These are phyloP conservation scores for Candida krabiensis DNA, from an alignment of 805 yeast species.

Conservation along the genomic window DNA sequence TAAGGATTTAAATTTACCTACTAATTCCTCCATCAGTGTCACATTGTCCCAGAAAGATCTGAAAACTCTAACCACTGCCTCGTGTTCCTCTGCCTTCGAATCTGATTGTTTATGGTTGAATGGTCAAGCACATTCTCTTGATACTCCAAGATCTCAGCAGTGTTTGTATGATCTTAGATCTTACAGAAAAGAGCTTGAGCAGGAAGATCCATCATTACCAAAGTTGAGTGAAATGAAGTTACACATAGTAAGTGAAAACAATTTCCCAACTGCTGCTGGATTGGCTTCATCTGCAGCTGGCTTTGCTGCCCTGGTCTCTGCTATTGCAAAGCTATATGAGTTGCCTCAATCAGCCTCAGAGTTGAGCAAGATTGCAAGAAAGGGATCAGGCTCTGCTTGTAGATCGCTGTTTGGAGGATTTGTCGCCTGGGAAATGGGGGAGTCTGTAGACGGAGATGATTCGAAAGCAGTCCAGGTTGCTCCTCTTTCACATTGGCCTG, in stretches of 20 bases:
- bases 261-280: slow-evolving; percentile 99
- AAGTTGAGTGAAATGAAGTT: slow-evolving; percentile 63
- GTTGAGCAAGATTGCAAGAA: slow-evolving; percentile 90
- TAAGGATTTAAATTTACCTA: slow-evolving; percentile 82
- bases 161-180: slow-evolving; percentile 75
- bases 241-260: slow-evolving; percentile 88
- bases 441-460: slow-evolving; percentile 72
- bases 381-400: slow-evolving; percentile 98
- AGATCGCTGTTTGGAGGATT: slow-evolving; percentile 96
- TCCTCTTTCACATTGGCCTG: slow-evolving; percentile 84
- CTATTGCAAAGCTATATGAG: slow-evolving; percentile 82
- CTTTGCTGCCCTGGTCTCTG: slow-evolving; percentile 89
- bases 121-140: slow-evolving; percentile 75
- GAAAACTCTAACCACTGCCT: slow-evolving; percentile 87
- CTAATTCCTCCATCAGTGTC: slow-evolving; percentile 93
- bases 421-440: slow-evolving; percentile 99
- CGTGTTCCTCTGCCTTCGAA: slow-evolving; percentile 55
- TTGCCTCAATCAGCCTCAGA: slow-evolving; percentile 86
- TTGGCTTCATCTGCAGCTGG: slow-evolving; percentile 98
- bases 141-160: slow-evolving; percentile 61
- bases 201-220: slow-evolving; percentile 52
- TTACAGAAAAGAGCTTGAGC: slow-evolving; percentile 64
- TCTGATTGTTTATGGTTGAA: slow-evolving; percentile 81
- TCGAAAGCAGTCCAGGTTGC: slow-evolving; percentile 94
- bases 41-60: slow-evolving; percentile 90